Percentiles rank a stretch among this genome's conserved stretches.
phyloP scores from a whole-genome alignment of 345 rosid genomes.

The Zanthoxylum bungeanum region DNA sequence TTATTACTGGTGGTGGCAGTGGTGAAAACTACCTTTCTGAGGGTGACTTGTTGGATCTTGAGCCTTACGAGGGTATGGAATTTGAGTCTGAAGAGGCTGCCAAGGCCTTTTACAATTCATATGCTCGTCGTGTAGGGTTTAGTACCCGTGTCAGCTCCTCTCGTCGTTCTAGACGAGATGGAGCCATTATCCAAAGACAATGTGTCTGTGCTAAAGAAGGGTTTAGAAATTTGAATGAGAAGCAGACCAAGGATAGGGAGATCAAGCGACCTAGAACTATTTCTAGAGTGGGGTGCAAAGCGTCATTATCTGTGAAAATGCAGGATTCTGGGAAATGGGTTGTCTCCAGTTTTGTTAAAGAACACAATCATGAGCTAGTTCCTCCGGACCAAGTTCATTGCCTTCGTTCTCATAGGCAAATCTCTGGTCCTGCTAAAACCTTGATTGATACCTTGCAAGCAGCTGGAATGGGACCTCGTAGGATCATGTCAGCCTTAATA shows the following conservation, averaged over 20 bases:
- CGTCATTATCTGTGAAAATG: conserved; percentile 41
- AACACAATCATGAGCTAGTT: conserved; percentile 46
- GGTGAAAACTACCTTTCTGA: conserved; percentile 35
- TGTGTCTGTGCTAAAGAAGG: conserved; percentile 58
- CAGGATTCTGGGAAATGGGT: conserved; percentile 53
- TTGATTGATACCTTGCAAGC: conserved; percentile 51
- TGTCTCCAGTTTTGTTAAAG: conserved; percentile 37
- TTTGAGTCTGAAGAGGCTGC: conserved; percentile 59
- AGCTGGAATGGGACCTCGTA: conserved; percentile 50
- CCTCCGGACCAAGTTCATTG: conserved; percentile 49
- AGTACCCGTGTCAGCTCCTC: conserved; percentile 60
- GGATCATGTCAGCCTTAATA: conserved; percentile 48
- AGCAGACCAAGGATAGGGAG: conserved; percentile 45
- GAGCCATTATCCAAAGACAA: conserved; percentile 52
- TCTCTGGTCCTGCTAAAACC: conserved; percentile 48
- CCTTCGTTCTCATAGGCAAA: conserved; percentile 48
- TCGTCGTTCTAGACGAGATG: conserved; percentile 53
- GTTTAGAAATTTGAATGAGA: conserved; percentile 45
- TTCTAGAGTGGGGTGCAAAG: conserved; percentile 48
- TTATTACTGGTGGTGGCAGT: conserved; percentile 16
- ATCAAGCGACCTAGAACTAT: conserved; percentile 46
- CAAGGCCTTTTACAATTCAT: conserved; percentile 51
- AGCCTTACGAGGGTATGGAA: conserved; percentile 56
- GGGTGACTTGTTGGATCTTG: conserved; percentile 42
- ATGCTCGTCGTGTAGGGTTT: conserved; percentile 56